phyloP scores from a whole-genome alignment of 1,284 basidiomycete species.

The Xanthoconium separans region DNA sequence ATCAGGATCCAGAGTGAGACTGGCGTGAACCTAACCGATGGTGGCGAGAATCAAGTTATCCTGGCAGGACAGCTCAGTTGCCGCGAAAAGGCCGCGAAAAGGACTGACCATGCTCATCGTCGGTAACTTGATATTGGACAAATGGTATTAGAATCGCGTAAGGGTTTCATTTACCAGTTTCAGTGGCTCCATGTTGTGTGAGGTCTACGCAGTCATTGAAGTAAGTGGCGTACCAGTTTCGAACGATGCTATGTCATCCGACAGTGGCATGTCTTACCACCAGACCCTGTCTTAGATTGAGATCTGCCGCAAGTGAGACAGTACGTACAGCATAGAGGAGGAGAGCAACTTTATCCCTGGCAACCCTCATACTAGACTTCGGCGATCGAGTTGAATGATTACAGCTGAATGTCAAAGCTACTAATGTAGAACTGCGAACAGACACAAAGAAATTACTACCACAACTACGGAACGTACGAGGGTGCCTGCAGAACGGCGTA shows the following conservation, averaged over 20 bases:
- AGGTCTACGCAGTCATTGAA: no score
- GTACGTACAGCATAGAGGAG: neutral
- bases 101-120: neutral
- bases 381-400: no score
- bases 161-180: neutral
- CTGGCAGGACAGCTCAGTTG: neutral
- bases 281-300: constrained; percentile 8
- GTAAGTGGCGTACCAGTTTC: neutral
- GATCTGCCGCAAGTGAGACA: neutral
- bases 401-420: neutral
- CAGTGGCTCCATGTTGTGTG: neutral
- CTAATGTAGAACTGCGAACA: neutral
- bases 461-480: neutral
- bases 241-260: neutral
- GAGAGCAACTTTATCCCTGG: neutral
- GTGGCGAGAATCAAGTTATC: constrained; percentile 7
- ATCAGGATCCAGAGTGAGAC: constrained; percentile 20
- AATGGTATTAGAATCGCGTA: neutral
- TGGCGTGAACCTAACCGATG: neutral
- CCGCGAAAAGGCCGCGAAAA: neutral
- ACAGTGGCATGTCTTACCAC: neutral
- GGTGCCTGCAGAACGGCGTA: neutral
- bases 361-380: no score
- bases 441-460: neutral
- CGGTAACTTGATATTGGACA: neutral